Conservation (phyloP, 2,329 filamentous ascomycete species). For the Ambrosiella xylebori region DNA sequence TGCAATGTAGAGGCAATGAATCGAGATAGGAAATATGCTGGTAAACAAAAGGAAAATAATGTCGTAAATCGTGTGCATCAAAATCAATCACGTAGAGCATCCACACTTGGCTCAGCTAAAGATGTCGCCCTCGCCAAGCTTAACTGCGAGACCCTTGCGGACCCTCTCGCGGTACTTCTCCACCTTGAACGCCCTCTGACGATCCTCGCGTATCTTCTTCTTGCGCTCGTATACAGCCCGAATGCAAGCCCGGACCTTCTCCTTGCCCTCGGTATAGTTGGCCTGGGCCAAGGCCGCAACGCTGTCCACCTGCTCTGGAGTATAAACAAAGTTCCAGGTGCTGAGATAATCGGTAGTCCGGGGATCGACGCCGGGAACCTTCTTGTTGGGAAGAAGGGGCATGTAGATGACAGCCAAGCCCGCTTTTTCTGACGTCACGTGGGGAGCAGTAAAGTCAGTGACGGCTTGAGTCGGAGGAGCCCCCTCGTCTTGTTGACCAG, state of each 20-base stretch:
- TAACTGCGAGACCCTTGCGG: slow-evolving; percentile 32
- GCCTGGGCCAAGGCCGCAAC: slow-evolving; percentile 68
- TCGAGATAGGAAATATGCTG: background rate
- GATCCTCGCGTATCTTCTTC: slow-evolving; percentile 46
- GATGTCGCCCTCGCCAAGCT: slow-evolving; percentile 45
- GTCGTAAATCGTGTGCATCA: background rate
- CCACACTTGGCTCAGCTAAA: slow-evolving; percentile 23
- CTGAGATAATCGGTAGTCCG: slow-evolving; percentile 69
- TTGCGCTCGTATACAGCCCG: slow-evolving; percentile 86
- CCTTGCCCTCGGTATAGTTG: slow-evolving; percentile 71
- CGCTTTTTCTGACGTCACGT: slow-evolving; percentile 47
- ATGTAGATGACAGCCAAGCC: slow-evolving; percentile 85
- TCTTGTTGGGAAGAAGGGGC: slow-evolving; percentile 69
- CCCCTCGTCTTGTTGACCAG: slow-evolving; percentile 23
- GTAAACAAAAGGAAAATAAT: background rate
- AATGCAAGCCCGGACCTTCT: slow-evolving; percentile 61
- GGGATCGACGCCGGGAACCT: slow-evolving; percentile 68
- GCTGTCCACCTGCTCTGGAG: slow-evolving; percentile 70
- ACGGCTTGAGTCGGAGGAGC: slow-evolving; percentile 34
- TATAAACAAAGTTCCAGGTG: slow-evolving; percentile 98
- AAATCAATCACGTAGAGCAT: background rate
- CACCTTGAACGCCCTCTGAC: slow-evolving; percentile 24
- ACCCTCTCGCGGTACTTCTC: slow-evolving; percentile 30
- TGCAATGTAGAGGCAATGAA: too few species aligned
- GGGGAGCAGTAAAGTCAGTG: slow-evolving; percentile 48